Conservation (phyloP, 805 yeast genomes). For the Candida montana region DNA sequence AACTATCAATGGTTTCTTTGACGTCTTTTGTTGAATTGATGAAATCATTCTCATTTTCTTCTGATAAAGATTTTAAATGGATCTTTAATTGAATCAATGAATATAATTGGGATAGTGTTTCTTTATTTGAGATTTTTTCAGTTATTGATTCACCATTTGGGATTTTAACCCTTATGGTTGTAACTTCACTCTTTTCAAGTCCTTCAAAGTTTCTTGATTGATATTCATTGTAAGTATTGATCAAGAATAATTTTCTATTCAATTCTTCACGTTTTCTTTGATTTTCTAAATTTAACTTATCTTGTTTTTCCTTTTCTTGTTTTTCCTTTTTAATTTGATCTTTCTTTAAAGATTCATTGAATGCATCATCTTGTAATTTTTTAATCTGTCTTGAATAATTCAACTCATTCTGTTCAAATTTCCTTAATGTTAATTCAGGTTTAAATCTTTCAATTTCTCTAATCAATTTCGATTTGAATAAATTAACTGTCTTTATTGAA, state of each 20-base stretch:
- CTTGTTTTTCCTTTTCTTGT: slow-evolving; percentile 29
- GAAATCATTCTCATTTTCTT: slow-evolving; percentile 8
- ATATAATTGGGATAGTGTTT: slow-evolving; percentile 44
- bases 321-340: slow-evolving; percentile 52
- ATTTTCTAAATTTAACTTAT: slow-evolving; percentile 9
- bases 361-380: slow-evolving; percentile 64
- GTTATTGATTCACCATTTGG: slow-evolving; percentile 48
- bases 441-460: slow-evolving; percentile 48
- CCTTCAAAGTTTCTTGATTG: slow-evolving; percentile 5
- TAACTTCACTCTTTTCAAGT: slow-evolving; percentile 27
- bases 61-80: slow-evolving; percentile 14
- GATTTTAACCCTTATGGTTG: slow-evolving; percentile 47
- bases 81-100: slow-evolving; percentile 42
- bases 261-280: slow-evolving; percentile 6
- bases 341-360: slow-evolving; percentile 49
- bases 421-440: slow-evolving; percentile 55
- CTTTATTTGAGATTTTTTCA: slow-evolving; percentile 35
- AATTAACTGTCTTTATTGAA: slow-evolving; percentile 25
- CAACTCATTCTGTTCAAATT: slow-evolving; percentile 56
- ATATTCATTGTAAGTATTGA: neutral
- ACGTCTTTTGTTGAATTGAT: neutral
- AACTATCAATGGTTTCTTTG: slow-evolving; percentile 6
- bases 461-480: slow-evolving; percentile 32
- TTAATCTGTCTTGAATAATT: slow-evolving; percentile 52
- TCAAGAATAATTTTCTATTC: slow-evolving; percentile 10